A percentile compares a stretch with the other conserved stretches of the same genome.
These are phyloP conservation scores for Coriolopsis trogii DNA, from an alignment of 1,284 basidiomycete species.

Conservation along the genomic window DNA sequence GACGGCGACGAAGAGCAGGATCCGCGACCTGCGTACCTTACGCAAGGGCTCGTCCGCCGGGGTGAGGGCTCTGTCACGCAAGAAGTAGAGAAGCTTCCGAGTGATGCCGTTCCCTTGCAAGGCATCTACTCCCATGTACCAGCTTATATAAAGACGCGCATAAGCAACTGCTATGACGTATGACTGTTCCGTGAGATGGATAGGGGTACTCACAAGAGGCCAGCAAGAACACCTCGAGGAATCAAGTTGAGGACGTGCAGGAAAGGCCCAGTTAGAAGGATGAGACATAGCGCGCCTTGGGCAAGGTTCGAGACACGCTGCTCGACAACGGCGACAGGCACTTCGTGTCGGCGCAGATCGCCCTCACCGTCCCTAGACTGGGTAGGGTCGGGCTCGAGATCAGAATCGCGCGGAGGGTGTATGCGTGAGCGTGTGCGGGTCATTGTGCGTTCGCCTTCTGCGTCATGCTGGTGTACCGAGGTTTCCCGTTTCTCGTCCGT, in stretches of 20 bases:
- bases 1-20: slow-evolving; percentile 78
- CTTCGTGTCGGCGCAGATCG: slow-evolving; percentile 45
- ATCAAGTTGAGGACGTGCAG: slow-evolving; percentile 79
- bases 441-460: not conserved
- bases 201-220: slow-evolving; percentile 61
- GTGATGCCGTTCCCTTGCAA: slow-evolving; percentile 87
- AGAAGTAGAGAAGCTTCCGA: slow-evolving; percentile 79
- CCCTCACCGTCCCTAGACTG: slow-evolving; percentile 30
- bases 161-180: slow-evolving; percentile 18
- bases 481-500: slow-evolving; percentile 13
- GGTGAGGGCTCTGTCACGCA: slow-evolving; percentile 73
- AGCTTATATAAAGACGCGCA: slow-evolving; percentile 46
- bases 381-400: slow-evolving; percentile 34
- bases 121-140: slow-evolving; percentile 91
- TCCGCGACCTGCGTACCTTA: slow-evolving; percentile 73
- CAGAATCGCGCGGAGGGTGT: slow-evolving; percentile 29
- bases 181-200: not conserved
- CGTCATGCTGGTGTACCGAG: not conserved
- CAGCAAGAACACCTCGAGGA: slow-evolving; percentile 75
- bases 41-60: slow-evolving; percentile 70
- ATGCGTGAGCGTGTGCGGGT: slow-evolving; percentile 21
- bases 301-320: slow-evolving; percentile 88
- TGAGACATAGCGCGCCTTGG: slow-evolving; percentile 80
- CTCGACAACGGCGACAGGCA: slow-evolving; percentile 82
- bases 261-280: slow-evolving; percentile 83